Percentiles rank a stretch among this genome's conserved stretches.
phyloP scores from a whole-genome alignment of 345 rosid species.

The Erucastrum elatum region DNA sequence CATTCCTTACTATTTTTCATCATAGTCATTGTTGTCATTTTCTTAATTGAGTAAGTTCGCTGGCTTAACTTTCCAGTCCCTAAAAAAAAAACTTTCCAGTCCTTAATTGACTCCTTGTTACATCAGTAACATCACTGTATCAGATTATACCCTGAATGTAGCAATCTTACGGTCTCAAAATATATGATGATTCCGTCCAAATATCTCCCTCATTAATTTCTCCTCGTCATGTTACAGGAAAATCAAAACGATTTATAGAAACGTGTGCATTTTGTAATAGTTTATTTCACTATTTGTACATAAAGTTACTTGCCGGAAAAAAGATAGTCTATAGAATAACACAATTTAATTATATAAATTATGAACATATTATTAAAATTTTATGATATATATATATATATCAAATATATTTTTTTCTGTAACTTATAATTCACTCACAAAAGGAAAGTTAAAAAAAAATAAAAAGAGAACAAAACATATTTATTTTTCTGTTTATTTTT shows the following conservation, averaged over 20 bases:
- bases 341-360: neutral
- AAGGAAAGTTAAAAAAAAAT: neutral
- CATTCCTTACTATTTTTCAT: neutral
- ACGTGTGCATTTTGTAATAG: neutral
- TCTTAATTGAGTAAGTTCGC: no score
- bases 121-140: neutral
- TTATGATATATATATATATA: neutral
- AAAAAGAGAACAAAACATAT: no score
- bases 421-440: neutral
- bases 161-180: neutral
- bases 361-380: neutral
- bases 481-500: no score
- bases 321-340: neutral
- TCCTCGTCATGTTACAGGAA: neutral
- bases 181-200: neutral
- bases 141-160: conserved; percentile 9
- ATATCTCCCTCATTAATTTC: neutral
- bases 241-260: neutral
- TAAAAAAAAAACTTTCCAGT: no score
- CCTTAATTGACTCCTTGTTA: neutral
- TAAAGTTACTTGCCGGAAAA: neutral
- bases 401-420: neutral
- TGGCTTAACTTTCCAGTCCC: neutral
- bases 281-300: neutral
- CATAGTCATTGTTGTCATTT: neutral